Evolutionary conservation across 306 rosid species (phyloP).

Genomic region (Adenanthera pavonina): DNA sequence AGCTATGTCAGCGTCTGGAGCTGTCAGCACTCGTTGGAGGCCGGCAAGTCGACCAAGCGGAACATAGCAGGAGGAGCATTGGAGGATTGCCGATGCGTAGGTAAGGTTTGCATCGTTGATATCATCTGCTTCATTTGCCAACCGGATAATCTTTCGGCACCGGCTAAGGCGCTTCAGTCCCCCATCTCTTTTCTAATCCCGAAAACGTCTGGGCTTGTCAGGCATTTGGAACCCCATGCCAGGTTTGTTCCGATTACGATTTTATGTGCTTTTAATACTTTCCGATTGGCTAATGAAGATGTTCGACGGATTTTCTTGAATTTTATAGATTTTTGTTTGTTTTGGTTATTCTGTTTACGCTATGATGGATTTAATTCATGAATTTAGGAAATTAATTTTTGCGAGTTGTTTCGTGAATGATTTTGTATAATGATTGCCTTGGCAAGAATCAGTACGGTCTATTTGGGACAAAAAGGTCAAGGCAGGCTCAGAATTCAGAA

Average conservation of each 20-base stretch:
- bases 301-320: neutral
- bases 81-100: slow-evolving; percentile 62
- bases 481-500: neutral
- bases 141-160: slow-evolving; percentile 52
- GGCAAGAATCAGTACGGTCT: neutral
- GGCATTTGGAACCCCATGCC: slow-evolving; percentile 69
- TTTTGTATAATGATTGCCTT: neutral
- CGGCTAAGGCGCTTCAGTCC: slow-evolving; percentile 63
- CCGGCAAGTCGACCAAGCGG: neutral
- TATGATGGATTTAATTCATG: neutral
- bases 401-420: neutral
- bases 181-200: slow-evolving; percentile 54
- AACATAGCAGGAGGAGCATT: neutral
- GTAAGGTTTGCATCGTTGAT: slow-evolving; percentile 69
- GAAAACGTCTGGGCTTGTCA: slow-evolving; percentile 38
- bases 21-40: slow-evolving; percentile 59
- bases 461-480: neutral
- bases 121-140: slow-evolving; percentile 63
- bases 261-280: neutral
- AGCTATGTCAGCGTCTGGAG: slow-evolving; percentile 72
- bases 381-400: neutral
- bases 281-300: neutral
- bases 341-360: neutral
- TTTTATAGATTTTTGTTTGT: neutral
- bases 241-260: slow-evolving; percentile 47